These are phyloP conservation scores for Diaporthe helianthi DNA, from an alignment of 2,329 filamentous ascomycete genomes.

Conservation along the genomic window DNA sequence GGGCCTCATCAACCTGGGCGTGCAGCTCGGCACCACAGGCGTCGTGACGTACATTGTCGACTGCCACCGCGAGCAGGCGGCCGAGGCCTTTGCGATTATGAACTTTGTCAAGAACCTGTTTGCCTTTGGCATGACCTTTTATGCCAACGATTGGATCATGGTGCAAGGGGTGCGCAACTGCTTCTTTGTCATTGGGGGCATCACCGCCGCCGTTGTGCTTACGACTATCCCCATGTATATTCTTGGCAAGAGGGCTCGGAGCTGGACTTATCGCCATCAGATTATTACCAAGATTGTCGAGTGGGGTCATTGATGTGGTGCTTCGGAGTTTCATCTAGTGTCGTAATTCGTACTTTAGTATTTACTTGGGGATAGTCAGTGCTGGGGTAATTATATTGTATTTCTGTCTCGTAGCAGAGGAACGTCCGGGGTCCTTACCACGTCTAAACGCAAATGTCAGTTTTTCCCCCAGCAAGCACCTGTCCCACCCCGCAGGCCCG, in stretches of 20 bases:
- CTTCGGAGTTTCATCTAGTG: not conserved
- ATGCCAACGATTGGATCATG: conserved; percentile 49
- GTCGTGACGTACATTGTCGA: conserved; percentile 48
- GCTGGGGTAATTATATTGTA: not conserved
- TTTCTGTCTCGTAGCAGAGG: not conserved
- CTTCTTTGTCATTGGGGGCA: conserved; percentile 48
- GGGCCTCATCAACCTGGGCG: conserved; percentile 43
- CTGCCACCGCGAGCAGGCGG: conserved; percentile 47
- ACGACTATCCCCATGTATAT: conserved; percentile 44
- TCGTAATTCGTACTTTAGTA: not conserved
- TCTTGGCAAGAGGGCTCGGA: conserved; percentile 38
- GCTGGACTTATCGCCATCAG: conserved; percentile 32
- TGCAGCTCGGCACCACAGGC: conserved; percentile 47
- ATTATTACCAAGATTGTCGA: conserved; percentile 33
- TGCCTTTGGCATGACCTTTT: conserved; percentile 48
- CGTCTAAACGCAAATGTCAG: no score
- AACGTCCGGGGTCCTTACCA: not conserved
- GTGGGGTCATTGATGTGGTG: not conserved
- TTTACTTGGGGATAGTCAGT: not conserved
- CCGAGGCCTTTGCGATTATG: conserved; percentile 48
- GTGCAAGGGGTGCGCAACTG: conserved; percentile 46
- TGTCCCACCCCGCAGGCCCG: not conserved
- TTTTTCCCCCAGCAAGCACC: not conserved
- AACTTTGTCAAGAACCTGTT: conserved; percentile 50
- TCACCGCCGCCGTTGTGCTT: conserved; percentile 43